These are phyloP conservation scores for Teunomyces panamensis DNA, from an alignment of 805 yeast genomes.

Conservation along the genomic window DNA sequence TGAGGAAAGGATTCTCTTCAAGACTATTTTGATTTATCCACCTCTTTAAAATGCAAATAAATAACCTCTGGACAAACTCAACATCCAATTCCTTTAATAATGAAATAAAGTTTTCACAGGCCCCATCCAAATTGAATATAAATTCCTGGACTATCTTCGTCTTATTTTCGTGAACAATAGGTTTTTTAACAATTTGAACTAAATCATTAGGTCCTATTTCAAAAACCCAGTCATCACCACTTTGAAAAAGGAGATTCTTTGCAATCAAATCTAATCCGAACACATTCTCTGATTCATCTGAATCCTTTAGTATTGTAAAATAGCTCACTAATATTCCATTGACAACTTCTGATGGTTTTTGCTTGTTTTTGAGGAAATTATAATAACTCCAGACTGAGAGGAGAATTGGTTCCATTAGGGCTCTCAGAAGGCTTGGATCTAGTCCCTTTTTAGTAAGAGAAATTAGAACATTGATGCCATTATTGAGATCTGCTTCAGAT, in stretches of 20 bases:
- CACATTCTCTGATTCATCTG: constrained; percentile 13
- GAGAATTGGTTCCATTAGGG: constrained; percentile 30
- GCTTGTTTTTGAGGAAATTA: constrained; percentile 27
- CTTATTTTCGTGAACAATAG: constrained; percentile 6
- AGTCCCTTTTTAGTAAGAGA: constrained; percentile 50
- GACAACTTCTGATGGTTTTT: constrained; percentile 33
- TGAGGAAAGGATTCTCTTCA: constrained; percentile 48
- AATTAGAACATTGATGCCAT: constrained; percentile 61
- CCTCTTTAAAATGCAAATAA: constrained; percentile 51
- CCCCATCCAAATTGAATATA: constrained; percentile 25
- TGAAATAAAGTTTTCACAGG: constrained; percentile 27
- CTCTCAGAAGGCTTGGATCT: constrained; percentile 20
- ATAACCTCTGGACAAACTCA: constrained; percentile 42
- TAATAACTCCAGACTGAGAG: constrained; percentile 45
- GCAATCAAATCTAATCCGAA: constrained; percentile 29
- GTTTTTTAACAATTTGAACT: constrained; percentile 23
- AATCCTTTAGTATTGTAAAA: constrained; percentile 23
- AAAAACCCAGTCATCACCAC: constrained; percentile 38
- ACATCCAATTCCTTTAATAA: constrained; percentile 52
- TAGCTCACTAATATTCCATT: constrained; percentile 38
- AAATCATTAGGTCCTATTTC: constrained; percentile 40
- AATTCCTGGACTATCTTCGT: constrained; percentile 28
- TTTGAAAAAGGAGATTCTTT: constrained; percentile 29
- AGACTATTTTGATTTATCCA: constrained; percentile 47
- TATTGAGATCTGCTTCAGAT: constrained; percentile 52